Evolutionary conservation across 2,329 filamentous ascomycete species (phyloP).

Genomic region (Stemphylium vesicarium): DNA sequence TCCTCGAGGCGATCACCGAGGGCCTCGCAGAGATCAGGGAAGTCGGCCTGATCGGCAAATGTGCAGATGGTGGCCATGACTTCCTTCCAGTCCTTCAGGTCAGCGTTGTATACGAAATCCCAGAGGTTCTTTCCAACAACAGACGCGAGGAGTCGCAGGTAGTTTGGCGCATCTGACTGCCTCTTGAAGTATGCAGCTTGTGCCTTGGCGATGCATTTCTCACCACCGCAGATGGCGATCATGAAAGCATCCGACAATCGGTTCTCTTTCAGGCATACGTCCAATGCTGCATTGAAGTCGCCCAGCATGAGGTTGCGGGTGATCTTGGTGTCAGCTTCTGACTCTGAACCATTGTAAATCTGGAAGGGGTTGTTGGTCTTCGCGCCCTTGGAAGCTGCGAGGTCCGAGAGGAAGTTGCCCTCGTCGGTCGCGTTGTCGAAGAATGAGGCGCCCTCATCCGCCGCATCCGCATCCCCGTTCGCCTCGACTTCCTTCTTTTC

Average conservation of each 20-base stretch:
- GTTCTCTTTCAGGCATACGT: constrained; percentile 86
- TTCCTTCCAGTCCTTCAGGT: constrained; percentile 93
- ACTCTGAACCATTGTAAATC: constrained; percentile 83
- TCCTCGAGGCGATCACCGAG: constrained; percentile 91
- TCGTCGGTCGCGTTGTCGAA: constrained; percentile 74
- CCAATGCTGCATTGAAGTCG: constrained; percentile 86
- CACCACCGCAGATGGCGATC: constrained; percentile 94
- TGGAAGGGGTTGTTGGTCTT: constrained; percentile 96
- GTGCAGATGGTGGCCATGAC: constrained; percentile 96
- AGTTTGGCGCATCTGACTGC: constrained; percentile 84
- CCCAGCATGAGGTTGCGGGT: constrained; percentile 89
- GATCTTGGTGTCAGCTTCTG: constrained; percentile 81
- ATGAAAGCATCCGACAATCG: constrained; percentile 96
- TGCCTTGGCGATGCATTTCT: constrained; percentile 91
- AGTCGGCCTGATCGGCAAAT: constrained; percentile 88
- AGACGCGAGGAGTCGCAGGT: constrained; percentile 85
- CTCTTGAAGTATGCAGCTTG: constrained; percentile 89
- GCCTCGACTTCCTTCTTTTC: constrained; percentile 50
- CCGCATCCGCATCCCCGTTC: constrained; percentile 43
- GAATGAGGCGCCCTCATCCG: constrained; percentile 69
- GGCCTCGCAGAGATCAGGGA: constrained; percentile 92
- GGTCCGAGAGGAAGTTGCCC: constrained; percentile 84
- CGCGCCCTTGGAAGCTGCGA: constrained; percentile 86
- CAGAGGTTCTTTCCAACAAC: constrained; percentile 96
- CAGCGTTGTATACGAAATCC: constrained; percentile 97